These are phyloP conservation scores for Polychaeton citri DNA, from an alignment of 2,329 filamentous ascomycete species.

Conservation along the genomic window DNA sequence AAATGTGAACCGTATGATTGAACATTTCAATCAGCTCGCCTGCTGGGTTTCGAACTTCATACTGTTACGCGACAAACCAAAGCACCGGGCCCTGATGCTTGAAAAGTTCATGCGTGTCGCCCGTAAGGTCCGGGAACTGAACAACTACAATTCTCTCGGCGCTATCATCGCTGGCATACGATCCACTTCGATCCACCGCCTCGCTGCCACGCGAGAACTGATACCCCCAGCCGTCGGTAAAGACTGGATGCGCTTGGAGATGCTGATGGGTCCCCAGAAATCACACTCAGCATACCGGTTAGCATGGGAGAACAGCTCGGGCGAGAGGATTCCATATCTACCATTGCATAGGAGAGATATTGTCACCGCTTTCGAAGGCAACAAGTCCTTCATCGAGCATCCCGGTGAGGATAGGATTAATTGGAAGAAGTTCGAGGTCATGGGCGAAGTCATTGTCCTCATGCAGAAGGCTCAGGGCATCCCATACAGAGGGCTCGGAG, in stretches of 20 bases:
- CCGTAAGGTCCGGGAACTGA: constrained; percentile 67
- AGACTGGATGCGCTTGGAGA: constrained; percentile 74
- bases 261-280: constrained; percentile 86
- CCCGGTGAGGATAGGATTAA: constrained; percentile 57
- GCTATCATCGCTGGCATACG: constrained; percentile 89
- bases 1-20: constrained; percentile 89
- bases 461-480: constrained; percentile 85
- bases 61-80: constrained; percentile 84
- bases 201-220: constrained; percentile 65
- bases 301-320: constrained; percentile 89
- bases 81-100: constrained; percentile 79
- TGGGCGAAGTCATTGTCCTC: constrained; percentile 80
- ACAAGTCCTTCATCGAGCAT: constrained; percentile 68
- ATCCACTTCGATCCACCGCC: constrained; percentile 69
- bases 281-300: constrained; percentile 92
- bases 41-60: constrained; percentile 42
- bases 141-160: constrained; percentile 96
- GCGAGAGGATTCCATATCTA: constrained; percentile 84
- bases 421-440: constrained; percentile 96
- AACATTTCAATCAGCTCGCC: constrained; percentile 54
- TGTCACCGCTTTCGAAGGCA: constrained; percentile 84
- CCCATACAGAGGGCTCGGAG: constrained; percentile 56
- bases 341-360: constrained; percentile 81
- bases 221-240: constrained; percentile 61
- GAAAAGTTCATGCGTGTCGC: constrained; percentile 95